Evolutionary conservation across 371 early-diverging fungal species (phyloP).

Genomic region (Dinochytrium kinnereticum): DNA sequence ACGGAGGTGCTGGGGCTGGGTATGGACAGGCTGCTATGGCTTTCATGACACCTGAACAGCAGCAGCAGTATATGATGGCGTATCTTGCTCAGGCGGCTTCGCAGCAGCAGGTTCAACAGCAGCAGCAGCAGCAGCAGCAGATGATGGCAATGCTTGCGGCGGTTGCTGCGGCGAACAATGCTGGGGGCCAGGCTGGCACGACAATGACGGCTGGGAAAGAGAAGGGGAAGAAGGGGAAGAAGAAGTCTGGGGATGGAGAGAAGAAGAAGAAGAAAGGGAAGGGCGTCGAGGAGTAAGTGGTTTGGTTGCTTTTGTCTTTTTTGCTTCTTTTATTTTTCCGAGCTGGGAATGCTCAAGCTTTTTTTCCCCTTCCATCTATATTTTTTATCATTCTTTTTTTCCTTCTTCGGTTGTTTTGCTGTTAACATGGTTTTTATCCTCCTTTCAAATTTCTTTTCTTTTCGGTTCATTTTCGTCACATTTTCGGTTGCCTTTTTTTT

Average conservation of each 20-base stretch:
- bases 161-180: not conserved
- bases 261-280: not conserved
- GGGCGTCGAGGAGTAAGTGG: not conserved
- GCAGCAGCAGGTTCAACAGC: not conserved
- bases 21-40: not conserved
- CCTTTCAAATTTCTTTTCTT: not conserved
- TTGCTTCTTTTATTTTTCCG: not conserved
- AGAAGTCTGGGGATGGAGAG: not conserved
- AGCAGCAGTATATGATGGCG: slow-evolving; percentile 14
- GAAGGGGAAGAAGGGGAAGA: not conserved
- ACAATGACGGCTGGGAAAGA: not conserved
- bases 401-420: not conserved
- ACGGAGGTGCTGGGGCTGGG: no score
- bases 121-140: slow-evolving; percentile 17
- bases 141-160: slow-evolving; percentile 16
- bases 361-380: not conserved
- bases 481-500: not conserved
- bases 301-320: not conserved
- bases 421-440: not conserved
- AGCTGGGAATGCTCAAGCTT: not conserved
- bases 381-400: not conserved
- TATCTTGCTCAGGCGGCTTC: not conserved
- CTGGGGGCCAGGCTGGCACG: not conserved
- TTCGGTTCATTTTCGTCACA: not conserved
- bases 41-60: slow-evolving; percentile 6